Conservation (phyloP, 2,329 filamentous ascomycete genomes). For the Pestalotiopsis sp. region DNA sequence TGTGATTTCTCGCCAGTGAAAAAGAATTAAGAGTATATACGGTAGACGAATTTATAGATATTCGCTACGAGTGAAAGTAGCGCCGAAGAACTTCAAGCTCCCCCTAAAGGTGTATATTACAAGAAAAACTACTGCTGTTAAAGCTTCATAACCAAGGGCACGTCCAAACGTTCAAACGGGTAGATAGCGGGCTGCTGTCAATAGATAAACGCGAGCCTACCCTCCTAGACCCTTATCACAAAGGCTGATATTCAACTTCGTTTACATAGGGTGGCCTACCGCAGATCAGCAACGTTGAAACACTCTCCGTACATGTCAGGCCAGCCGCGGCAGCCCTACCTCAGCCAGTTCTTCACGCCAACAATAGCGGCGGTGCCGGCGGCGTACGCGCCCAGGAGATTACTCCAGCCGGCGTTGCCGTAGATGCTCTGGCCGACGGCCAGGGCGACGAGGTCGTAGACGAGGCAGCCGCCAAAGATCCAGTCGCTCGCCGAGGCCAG, state of each 20-base stretch:
- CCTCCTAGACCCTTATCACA: not conserved
- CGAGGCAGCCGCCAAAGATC: conserved; percentile 61
- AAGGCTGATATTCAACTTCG: conserved; percentile 9
- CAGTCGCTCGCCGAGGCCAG: conserved; percentile 54
- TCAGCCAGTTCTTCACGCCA: conserved; percentile 49
- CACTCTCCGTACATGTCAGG: not conserved
- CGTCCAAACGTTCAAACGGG: no score
- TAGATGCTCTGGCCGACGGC: conserved; percentile 52
- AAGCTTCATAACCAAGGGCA: not conserved
- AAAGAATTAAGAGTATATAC: not conserved
- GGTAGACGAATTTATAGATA: not conserved
- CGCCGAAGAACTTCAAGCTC: not conserved
- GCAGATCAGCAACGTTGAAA: not conserved
- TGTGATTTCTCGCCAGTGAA: conserved; percentile 18
- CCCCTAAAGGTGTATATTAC: not conserved
- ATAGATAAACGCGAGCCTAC: no score
- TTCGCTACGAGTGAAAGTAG: not conserved
- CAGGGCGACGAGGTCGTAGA: conserved; percentile 58
- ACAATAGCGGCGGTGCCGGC: conserved; percentile 55
- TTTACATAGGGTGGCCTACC: conserved; percentile 16
- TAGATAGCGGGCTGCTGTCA: no score
- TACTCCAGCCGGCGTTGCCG: conserved; percentile 47
- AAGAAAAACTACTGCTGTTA: not conserved
- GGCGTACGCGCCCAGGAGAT: conserved; percentile 51
- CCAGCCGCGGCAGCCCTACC: conserved; percentile 40